Evolutionary conservation across 345 rosid species (phyloP), one percentile per base, ranked within the genome.

Genomic region (Pugionium dolabratum): DNA sequence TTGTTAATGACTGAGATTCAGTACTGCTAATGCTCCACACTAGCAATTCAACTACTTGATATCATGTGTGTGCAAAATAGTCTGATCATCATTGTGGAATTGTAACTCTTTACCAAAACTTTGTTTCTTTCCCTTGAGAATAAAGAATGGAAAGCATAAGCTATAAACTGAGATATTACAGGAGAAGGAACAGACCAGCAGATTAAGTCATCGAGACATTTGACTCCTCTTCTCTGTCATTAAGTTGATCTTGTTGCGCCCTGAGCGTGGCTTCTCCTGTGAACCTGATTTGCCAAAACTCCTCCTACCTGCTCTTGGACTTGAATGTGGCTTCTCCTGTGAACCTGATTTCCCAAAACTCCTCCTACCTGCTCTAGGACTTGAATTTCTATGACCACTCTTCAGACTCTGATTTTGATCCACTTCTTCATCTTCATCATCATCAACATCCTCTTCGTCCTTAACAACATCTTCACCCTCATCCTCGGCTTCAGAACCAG

Each of bases 401-500:
- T 56, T 62, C 9, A 8, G 1, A 42, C 37, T 68, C 48, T 57
- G 70, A 43, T 69, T 57, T 36, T 56, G 56, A 30, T 56, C 71
- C 27, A 55, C 69, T 56, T 54, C n/a, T n/a, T n/a, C n/a, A n/a
- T n/a, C n/a, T n/a, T n/a, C n/a, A n/a, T n/a, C 49, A 44, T 78
- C 83, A 36, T 76, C 84, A 0, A 62, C 76, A 1, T 70, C 76
- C 1, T 69, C 78, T 0, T 74, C 79, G 0, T 67, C 76, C 26
- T 69, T 80, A 44, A 42, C 73, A 53, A 70, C 56, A 41, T 50
- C 58, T n/a, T 52, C 52, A 55, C 45, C 42, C 3, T 63, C 77
- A 42, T 76, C 78, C 4, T 72, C 76, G 7, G 65, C 72, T 26
- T 73, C 74, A 56, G 75, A 79, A 60, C 71, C 83, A 59, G 75